Percentiles rank a stretch among this genome's conserved stretches.
These are phyloP conservation scores for Eucalyptus cloeziana DNA, from an alignment of 345 rosid genomes.

Conservation along the genomic window DNA sequence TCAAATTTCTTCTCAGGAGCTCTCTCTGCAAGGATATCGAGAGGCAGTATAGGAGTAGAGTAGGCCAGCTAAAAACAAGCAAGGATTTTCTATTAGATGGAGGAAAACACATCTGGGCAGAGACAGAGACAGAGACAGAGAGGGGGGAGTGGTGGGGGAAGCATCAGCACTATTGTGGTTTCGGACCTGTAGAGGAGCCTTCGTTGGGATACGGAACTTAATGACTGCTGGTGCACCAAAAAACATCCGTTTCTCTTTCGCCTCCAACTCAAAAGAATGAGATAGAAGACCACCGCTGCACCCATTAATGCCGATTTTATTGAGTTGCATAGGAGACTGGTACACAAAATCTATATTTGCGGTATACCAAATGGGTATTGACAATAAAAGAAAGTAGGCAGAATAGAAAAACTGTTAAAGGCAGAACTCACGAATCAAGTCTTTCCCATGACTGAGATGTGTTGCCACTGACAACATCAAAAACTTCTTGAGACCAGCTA, in stretches of 20 bases:
- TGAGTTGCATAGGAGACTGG: neutral
- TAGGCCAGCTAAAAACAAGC: conserved; percentile 47
- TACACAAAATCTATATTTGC: neutral
- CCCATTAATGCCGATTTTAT: neutral
- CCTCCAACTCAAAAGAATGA: conserved; percentile 78
- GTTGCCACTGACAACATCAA: conserved; percentile 63
- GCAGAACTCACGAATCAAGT: conserved; percentile 76
- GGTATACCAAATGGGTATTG: neutral
- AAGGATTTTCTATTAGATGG: neutral
- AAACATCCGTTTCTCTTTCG: conserved; percentile 68
- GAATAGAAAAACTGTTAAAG: neutral
- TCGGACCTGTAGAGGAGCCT: conserved; percentile 70
- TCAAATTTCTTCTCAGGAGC: conserved; percentile 57
- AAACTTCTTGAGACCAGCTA: conserved; percentile 54
- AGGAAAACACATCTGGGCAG: neutral
- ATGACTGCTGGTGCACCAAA: conserved; percentile 78
- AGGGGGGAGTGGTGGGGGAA: neutral
- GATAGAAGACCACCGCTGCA: conserved; percentile 74
- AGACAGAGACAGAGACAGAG: neutral
- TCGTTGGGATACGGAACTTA: conserved; percentile 86
- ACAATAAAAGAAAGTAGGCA: neutral
- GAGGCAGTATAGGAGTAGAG: conserved; percentile 75
- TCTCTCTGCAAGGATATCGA: conserved; percentile 80
- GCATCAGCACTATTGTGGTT: neutral
- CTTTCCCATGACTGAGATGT: conserved; percentile 82